Conservation (phyloP, 768 basidiomycete species). For the Rhizopogon sp. region DNA sequence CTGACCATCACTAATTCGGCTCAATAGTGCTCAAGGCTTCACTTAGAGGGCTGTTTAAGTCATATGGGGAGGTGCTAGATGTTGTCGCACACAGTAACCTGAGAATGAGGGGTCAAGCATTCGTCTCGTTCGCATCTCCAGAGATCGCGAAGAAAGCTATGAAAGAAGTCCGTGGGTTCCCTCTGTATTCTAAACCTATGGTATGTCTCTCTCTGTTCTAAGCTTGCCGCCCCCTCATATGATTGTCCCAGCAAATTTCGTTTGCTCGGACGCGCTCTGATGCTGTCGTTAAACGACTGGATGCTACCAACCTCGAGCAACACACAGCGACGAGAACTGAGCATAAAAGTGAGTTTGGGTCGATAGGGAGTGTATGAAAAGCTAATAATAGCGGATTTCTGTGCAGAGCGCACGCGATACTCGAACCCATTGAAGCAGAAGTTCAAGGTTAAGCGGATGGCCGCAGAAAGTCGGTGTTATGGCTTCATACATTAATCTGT, state of each 20-base stretch:
- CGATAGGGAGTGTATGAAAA: background rate
- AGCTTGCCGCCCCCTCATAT: slow-evolving; percentile 1
- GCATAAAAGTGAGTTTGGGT: slow-evolving; percentile 68
- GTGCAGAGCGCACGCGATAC: slow-evolving; percentile 70
- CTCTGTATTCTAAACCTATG: slow-evolving; percentile 96
- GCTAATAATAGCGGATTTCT: background rate
- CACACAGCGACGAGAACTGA: slow-evolving; percentile 74
- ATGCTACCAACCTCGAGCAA: slow-evolving; percentile 59
- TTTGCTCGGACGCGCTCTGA: slow-evolving; percentile 90
- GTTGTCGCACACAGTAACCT: slow-evolving; percentile 95
- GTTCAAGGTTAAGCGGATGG: slow-evolving; percentile 74
- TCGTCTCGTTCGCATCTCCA: slow-evolving; percentile 83
- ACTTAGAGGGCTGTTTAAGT: slow-evolving; percentile 83
- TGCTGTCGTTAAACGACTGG: slow-evolving; percentile 76
- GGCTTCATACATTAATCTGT: slow-evolving; percentile 1
- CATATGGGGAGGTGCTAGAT: slow-evolving; percentile 89
- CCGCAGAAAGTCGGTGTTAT: slow-evolving; percentile 60
- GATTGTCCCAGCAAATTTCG: slow-evolving; percentile 74
- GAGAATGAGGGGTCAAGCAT: slow-evolving; percentile 98
- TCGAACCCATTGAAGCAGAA: slow-evolving; percentile 90
- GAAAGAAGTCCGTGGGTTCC: slow-evolving; percentile 92
- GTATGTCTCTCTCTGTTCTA: slow-evolving; percentile 35
- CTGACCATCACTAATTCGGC: slow-evolving; percentile 5
- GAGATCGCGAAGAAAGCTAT: slow-evolving; percentile 84
- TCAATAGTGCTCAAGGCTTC: slow-evolving; percentile 80